These are phyloP conservation scores for Cryphonectria japonica DNA, from an alignment of 2,329 filamentous ascomycete species.

Conservation along the genomic window DNA sequence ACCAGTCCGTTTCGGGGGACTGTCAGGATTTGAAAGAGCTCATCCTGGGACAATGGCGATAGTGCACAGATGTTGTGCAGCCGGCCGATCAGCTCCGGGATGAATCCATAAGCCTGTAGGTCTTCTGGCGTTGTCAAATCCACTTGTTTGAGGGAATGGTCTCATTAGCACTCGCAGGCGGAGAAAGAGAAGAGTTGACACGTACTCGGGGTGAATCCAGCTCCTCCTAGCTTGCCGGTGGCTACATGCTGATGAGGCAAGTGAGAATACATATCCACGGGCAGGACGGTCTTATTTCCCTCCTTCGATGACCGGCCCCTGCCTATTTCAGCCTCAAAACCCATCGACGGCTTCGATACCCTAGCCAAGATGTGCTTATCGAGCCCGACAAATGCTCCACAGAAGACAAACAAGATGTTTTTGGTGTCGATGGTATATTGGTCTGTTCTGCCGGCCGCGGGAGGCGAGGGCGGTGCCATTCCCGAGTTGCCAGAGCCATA, in stretches of 20 bases:
- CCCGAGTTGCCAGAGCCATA: constrained; percentile 52
- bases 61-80: constrained; percentile 89
- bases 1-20: constrained; percentile 89
- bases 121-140: constrained; percentile 77
- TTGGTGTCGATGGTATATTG: constrained; percentile 84
- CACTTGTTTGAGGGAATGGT: constrained; percentile 42
- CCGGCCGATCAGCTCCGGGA: constrained; percentile 93
- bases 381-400: constrained; percentile 90
- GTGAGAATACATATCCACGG: constrained; percentile 62
- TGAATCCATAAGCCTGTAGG: constrained; percentile 85
- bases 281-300: constrained; percentile 61
- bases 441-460: constrained; percentile 57
- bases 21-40: constrained; percentile 84
- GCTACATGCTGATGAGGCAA: constrained; percentile 56
- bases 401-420: constrained; percentile 97
- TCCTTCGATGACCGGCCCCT: constrained; percentile 51
- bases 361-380: constrained; percentile 86
- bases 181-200: background rate
- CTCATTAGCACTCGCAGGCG: constrained; percentile 9
- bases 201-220: constrained; percentile 50
- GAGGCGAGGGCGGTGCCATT: constrained; percentile 50
- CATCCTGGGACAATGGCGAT: constrained; percentile 68
- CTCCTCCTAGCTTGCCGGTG: constrained; percentile 30
- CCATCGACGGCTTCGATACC: constrained; percentile 84
- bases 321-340: constrained; percentile 82